These are phyloP conservation scores for Skeletonema potamos DNA, from an alignment of 108 stramenopile genomes.

Conservation along the genomic window DNA sequence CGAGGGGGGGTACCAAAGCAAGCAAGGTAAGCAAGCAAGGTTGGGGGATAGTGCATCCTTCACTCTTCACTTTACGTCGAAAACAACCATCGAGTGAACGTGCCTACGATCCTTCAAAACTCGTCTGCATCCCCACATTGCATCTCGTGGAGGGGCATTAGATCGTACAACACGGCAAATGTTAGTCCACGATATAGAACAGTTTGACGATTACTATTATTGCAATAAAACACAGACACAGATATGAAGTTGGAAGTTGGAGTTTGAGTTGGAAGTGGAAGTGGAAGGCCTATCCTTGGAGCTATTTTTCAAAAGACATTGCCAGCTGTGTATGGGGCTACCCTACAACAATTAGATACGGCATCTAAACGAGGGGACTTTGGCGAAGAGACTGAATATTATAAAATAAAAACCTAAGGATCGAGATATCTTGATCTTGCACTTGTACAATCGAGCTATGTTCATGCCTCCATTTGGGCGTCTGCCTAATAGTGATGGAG, in stretches of 20 bases:
- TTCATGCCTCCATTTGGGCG: no score
- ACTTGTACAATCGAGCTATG: no score
- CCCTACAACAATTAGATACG: not conserved
- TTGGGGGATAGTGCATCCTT: no score
- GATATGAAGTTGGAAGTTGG: not conserved
- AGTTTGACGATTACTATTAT: not conserved
- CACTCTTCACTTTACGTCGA: no score
- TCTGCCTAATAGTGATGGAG: no score
- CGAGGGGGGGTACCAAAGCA: no score
- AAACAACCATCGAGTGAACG: not conserved
- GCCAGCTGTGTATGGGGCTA: not conserved
- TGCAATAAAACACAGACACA: not conserved
- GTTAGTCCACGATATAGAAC: not conserved
- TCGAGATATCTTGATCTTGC: no score
- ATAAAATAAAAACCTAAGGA: no score
- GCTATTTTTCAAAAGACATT: not conserved
- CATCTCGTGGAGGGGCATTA: not conserved
- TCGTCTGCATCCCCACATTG: not conserved
- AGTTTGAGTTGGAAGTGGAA: no score
- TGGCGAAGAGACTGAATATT: no score
- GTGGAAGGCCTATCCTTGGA: not conserved
- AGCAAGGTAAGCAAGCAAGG: no score
- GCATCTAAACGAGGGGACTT: not conserved
- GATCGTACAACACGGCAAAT: not conserved
- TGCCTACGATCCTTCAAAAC: conserved; percentile 2